Percentiles rank a stretch among this genome's conserved stretches.
Evolutionary conservation across 495 filamentous ascomycete species (phyloP).

Genomic region (Tuber microsphaerosporum): DNA sequence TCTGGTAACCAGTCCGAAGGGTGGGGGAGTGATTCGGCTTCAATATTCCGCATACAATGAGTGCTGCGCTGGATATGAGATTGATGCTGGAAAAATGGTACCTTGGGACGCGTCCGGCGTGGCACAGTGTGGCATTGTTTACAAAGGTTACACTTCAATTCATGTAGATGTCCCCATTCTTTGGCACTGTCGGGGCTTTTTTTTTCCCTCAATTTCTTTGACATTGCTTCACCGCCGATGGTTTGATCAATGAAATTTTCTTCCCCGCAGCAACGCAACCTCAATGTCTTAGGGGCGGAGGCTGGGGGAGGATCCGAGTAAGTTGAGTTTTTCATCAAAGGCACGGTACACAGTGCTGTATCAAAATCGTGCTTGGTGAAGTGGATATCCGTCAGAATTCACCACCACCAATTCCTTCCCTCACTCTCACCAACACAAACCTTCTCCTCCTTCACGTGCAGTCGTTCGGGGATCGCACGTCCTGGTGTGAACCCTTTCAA

Average conservation of each 20-base stretch:
- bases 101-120: background rate
- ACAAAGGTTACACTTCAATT: background rate
- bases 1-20: background rate
- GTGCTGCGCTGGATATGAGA: background rate
- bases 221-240: background rate
- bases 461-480: background rate
- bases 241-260: background rate
- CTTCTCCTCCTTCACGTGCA: background rate
- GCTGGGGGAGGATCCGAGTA: background rate
- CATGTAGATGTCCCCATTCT: background rate
- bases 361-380: background rate
- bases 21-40: background rate
- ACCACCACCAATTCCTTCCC: too few relatives aligned
- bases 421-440: background rate
- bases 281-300: background rate
- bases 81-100: slow-evolving; percentile 4
- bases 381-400: background rate
- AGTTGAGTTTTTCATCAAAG: background rate
- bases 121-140: background rate
- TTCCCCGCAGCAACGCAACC: background rate
- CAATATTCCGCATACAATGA: background rate
- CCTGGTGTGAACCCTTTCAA: background rate
- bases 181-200: background rate
- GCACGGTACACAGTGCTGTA: background rate
- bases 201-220: background rate